phyloP scores from a whole-genome alignment of 768 basidiomycete species.

The Leccinum truebloodii region DNA sequence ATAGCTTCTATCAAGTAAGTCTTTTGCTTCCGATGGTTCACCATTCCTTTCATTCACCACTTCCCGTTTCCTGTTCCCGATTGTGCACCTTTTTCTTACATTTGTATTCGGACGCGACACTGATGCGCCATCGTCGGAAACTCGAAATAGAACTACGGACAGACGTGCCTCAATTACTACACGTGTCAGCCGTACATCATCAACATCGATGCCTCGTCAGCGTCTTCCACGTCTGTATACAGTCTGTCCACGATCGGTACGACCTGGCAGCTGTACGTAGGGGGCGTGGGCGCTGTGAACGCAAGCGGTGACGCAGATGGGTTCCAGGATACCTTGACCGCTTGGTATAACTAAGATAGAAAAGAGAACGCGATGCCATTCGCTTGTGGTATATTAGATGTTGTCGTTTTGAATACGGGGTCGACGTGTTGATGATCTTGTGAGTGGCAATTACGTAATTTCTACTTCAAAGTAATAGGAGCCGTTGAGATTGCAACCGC shows the following conservation, averaged over 20 bases:
- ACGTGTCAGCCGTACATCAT: background rate
- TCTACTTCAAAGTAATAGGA: too few species aligned
- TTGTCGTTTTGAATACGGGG: background rate
- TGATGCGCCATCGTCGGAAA: background rate
- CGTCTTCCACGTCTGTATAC: background rate
- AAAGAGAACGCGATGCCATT: background rate
- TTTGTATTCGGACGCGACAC: background rate
- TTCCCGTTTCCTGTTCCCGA: background rate
- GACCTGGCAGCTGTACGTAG: background rate
- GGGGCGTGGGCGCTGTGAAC: background rate
- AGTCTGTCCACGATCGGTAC: background rate
- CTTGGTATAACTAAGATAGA: background rate
- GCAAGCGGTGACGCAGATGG: background rate
- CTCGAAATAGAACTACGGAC: background rate
- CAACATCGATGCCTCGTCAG: background rate
- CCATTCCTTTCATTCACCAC: background rate
- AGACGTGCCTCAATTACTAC: background rate
- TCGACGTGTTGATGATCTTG: too few species aligned
- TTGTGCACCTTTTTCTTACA: background rate
- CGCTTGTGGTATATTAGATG: background rate
- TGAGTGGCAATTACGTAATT: too few species aligned
- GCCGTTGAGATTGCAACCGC: too few species aligned
- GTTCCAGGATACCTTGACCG: background rate
- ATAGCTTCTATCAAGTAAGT: constrained; percentile 47
- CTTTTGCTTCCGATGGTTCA: too few species aligned